Evolutionary conservation across 73 alveolate species (phyloP), one percentile per base, ranked within the genome.

Genomic region (Paramecium pentaurelia): DNA sequence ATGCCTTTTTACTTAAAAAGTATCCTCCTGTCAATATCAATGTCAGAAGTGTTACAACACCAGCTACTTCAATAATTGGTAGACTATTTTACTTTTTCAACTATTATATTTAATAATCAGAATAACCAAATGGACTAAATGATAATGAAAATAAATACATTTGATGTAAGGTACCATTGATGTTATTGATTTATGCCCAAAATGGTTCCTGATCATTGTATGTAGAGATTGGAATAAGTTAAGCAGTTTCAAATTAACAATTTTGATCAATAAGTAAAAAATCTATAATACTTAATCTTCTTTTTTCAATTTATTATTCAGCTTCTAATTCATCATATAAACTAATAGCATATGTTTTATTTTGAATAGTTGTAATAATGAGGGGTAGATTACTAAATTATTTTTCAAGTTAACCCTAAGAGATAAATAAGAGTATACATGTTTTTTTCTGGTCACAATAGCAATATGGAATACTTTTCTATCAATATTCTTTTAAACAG

Each of bases 401-500:
- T 34, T 40, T 73, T 6, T 73, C 58, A 22, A 73, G 47, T 73
- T 30, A 20, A 73, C 28, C 60, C 60, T 73, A n/a, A 16, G 47
- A 36, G 47, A 73, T 36, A 73, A 22, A 68, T 0, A 37, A 18
- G 22, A 32, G 14, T 18, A 34, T 36, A 73, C 87, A 37, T 12
- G 22, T 20, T 73, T 73, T 3, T 12, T 20, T 73, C 59, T 27
- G 8, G 58, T 44, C 10, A 80, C 73, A 5, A 80, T 80, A 2
- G 91, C 71, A 80, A 80, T 80, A 27, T 49, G 77, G 30, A 80
- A 80, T 25, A 49, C 75, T 80, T 47, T 80, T 49, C 91, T 80
- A 25, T 80, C 91, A 45, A 49, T 42, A 47, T 12, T 45, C 27
- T 80, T 80, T 27, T 42, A 80, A 6, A 80, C 51, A 18, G 91